A percentile compares a stretch with the other conserved stretches of the same genome.
Evolutionary conservation across 306 rosid species (phyloP).

Genomic region (Myrica gale): DNA sequence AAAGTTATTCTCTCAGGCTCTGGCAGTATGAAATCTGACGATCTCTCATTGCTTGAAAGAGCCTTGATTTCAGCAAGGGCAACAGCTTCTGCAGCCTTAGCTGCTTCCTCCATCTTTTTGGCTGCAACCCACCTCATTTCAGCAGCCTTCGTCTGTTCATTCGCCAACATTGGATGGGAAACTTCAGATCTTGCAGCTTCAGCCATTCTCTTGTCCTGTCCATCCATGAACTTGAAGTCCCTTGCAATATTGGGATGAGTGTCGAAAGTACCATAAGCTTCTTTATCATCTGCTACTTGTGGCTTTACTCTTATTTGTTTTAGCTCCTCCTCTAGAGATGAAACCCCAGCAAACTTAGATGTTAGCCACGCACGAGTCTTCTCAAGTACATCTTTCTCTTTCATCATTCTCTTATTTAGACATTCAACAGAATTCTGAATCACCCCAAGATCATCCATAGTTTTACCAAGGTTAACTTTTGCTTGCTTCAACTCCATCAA

Average conservation of each 20-base stretch:
- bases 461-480: slow-evolving; percentile 70
- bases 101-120: slow-evolving; percentile 97
- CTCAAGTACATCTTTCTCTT: slow-evolving; percentile 65
- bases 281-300: slow-evolving; percentile 21
- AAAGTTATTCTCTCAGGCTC: slow-evolving; percentile 56
- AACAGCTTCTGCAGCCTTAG: slow-evolving; percentile 88
- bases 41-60: slow-evolving; percentile 42
- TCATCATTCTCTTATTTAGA: slow-evolving; percentile 79
- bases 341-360: slow-evolving; percentile 61
- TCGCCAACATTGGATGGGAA: slow-evolving; percentile 22
- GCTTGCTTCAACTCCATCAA: slow-evolving; percentile 80
- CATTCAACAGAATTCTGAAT: slow-evolving; percentile 78
- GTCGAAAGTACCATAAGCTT: slow-evolving; percentile 19
- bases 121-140: slow-evolving; percentile 94
- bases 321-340: slow-evolving; percentile 48
- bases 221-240: slow-evolving; percentile 29
- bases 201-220: slow-evolving; percentile 29
- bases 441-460: slow-evolving; percentile 71
- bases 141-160: slow-evolving; percentile 52
- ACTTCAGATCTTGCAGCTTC: slow-evolving; percentile 40
- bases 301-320: slow-evolving; percentile 34
- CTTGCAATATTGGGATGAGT: slow-evolving; percentile 27
- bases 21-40: slow-evolving; percentile 42
- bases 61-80: slow-evolving; percentile 88
- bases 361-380: slow-evolving; percentile 62